Percentiles rank a stretch among this genome's conserved stretches.
Evolutionary conservation across 257 asterid species (phyloP).

Genomic region (Solanum etuberosum): DNA sequence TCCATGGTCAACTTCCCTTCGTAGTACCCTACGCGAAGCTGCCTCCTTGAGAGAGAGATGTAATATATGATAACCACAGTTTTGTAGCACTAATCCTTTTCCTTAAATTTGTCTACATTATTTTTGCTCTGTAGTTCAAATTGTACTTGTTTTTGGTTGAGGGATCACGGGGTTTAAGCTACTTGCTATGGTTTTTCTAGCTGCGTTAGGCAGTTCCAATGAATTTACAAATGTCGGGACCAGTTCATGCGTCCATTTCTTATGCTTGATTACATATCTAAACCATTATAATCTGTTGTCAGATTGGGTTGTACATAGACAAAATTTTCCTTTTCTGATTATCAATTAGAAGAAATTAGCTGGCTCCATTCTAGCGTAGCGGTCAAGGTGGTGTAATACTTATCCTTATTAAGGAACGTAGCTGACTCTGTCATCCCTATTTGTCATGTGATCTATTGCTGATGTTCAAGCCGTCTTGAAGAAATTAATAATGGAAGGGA

Average conservation of each 20-base stretch:
- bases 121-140: not conserved
- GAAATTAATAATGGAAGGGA: not conserved
- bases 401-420: not conserved
- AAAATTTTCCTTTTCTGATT: not conserved
- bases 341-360: not conserved
- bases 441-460: not conserved
- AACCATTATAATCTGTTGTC: not conserved
- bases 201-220: not conserved
- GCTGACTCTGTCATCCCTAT: not conserved
- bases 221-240: not conserved
- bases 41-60: not conserved
- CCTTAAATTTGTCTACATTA: not conserved
- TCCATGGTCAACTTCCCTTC: too few species aligned
- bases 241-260: not conserved
- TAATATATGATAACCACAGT: not conserved
- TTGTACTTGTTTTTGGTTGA: not conserved
- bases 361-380: not conserved
- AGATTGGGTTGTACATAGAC: not conserved
- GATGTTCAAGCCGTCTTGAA: not conserved
- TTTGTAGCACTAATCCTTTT: not conserved
- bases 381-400: not conserved
- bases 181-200: not conserved
- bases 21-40: too few species aligned
- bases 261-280: not conserved
- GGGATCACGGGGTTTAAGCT: not conserved